phyloP scores from a whole-genome alignment of 257 asterid species.

The Eucommia ulmoides region DNA sequence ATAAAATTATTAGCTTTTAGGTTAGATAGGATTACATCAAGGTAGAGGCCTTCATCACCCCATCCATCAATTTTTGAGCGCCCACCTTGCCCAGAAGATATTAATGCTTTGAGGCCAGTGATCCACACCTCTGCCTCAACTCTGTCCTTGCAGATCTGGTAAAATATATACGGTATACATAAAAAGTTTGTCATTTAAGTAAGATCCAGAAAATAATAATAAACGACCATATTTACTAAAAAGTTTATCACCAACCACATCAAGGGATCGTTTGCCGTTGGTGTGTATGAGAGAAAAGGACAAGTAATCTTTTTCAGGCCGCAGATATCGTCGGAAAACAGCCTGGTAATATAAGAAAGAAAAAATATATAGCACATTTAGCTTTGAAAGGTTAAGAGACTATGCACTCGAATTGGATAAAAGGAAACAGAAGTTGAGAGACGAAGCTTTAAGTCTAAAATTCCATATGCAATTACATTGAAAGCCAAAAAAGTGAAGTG shows the following conservation, averaged over 20 bases:
- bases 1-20: constrained; percentile 1
- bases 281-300: constrained; percentile 85
- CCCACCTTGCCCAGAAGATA: constrained; percentile 68
- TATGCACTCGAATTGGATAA: not conserved
- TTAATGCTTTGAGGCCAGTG: constrained; percentile 69
- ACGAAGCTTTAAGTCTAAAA: not conserved
- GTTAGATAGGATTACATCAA: constrained; percentile 43
- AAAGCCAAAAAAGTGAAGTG: not conserved
- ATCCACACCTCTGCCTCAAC: constrained; percentile 96
- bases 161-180: constrained; percentile 4
- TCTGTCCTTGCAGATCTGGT: constrained; percentile 83
- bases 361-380: not conserved
- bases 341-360: constrained; percentile 38
- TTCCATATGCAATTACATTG: not conserved
- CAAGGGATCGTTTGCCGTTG: constrained; percentile 92
- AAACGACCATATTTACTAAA: not conserved
- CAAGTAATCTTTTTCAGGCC: constrained; percentile 83
- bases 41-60: constrained; percentile 76
- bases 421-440: not conserved
- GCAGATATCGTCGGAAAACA: constrained; percentile 78
- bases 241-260: constrained; percentile 57
- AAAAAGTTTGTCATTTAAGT: not conserved
- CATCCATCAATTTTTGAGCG: constrained; percentile 95
- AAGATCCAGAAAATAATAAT: not conserved
- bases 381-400: too few relatives aligned